Percentiles rank a stretch among this genome's conserved stretches.
Conservation (phyloP, 202 grass and related monocot genomes). For the Musa balbisiana region DNA sequence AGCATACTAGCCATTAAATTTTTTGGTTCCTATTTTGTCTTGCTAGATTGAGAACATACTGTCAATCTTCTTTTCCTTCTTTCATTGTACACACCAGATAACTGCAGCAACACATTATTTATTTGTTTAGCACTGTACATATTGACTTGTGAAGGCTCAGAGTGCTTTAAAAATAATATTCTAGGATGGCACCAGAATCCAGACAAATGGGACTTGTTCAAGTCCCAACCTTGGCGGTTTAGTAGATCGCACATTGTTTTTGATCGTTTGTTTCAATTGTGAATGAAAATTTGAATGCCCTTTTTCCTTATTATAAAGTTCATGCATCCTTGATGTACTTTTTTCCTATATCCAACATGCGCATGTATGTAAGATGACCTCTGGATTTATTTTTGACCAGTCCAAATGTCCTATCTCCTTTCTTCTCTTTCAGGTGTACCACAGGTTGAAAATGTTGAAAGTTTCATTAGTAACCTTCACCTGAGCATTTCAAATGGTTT, state of each 20-base stretch:
- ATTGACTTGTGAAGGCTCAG: neutral
- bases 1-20: neutral
- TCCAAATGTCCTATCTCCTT: neutral
- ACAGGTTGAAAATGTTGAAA: slow-evolving; percentile 26
- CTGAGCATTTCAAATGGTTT: slow-evolving; percentile 59
- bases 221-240: neutral
- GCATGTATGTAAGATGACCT: neutral
- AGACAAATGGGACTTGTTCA: neutral
- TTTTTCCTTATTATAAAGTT: neutral
- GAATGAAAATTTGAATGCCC: neutral
- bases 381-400: neutral
- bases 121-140: neutral
- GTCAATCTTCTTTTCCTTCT: neutral
- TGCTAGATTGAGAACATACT: neutral
- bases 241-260: neutral
- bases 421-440: slow-evolving; percentile 13
- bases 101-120: neutral
- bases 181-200: no score
- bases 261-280: neutral
- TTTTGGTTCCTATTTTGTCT: neutral
- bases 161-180: neutral
- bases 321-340: neutral
- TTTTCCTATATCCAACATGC: neutral
- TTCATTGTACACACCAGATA: neutral
- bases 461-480: slow-evolving; percentile 65